phyloP scores from a whole-genome alignment of 129 eudicot genomes.

The Kitagawia praeruptora region DNA sequence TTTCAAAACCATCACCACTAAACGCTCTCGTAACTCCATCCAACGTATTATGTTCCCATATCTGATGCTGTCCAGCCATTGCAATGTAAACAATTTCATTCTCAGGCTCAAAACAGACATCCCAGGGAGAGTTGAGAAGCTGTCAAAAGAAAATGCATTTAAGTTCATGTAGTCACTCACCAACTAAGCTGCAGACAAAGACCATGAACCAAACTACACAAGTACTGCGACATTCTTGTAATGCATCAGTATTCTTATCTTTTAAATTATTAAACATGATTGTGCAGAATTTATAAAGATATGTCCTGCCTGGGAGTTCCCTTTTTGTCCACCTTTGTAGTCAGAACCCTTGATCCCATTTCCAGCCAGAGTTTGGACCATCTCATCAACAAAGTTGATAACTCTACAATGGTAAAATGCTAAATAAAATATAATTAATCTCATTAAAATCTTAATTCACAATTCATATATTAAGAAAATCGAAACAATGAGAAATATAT shows the following conservation, averaged over 20 bases:
- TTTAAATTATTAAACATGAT: neutral
- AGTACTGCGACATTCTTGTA: neutral
- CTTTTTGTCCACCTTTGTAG: conserved; percentile 80
- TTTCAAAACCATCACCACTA: conserved; percentile 96
- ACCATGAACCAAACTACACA: neutral
- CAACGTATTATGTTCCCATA: conserved; percentile 66
- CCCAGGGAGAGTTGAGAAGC: conserved; percentile 99
- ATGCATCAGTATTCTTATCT: neutral
- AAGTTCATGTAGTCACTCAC: neutral
- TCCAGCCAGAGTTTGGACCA: conserved; percentile 82
- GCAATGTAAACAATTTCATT: conserved; percentile 81
- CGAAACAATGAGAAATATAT: neutral
- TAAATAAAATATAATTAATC: neutral
- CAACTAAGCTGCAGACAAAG: neutral
- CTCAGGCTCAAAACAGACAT: conserved; percentile 82
- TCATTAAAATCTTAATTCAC: neutral
- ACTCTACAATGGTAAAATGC: conserved; percentile 45
- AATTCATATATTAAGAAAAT: neutral
- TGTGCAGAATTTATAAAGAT: neutral
- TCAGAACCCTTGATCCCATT: conserved; percentile 98
- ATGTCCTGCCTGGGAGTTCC: conserved; percentile 67
- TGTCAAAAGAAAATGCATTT: conserved; percentile 31
- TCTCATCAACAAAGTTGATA: conserved; percentile 88
- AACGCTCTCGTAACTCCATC: conserved; percentile 74
- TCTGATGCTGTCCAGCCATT: conserved; percentile 99